A percentile compares a stretch with the other conserved stretches of the same genome.
Conservation (phyloP, 257 asterid genomes). For the Echium plantagineum region DNA sequence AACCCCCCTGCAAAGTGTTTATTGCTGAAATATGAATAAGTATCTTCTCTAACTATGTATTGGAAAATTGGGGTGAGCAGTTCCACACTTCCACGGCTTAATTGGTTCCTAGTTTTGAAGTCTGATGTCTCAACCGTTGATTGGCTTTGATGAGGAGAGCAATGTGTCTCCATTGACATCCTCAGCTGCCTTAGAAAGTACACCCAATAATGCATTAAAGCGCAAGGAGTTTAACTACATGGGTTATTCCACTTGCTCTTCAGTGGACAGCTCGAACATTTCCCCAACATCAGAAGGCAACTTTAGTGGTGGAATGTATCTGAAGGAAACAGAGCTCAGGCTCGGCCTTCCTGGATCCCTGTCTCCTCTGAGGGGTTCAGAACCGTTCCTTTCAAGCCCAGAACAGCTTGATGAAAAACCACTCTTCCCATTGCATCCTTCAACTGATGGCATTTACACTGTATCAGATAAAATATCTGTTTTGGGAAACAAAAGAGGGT, state of each 20-base stretch:
- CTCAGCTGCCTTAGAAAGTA: constrained; percentile 34
- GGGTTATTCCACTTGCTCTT: constrained; percentile 63
- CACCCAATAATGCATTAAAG: constrained; percentile 25
- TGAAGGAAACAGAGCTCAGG: constrained; percentile 64
- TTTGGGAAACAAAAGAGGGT: constrained; percentile 66
- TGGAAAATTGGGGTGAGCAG: constrained; percentile 12
- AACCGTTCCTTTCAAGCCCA: constrained; percentile 19
- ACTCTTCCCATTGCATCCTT: constrained; percentile 49
- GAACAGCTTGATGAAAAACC: constrained; percentile 45
- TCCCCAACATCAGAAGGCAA: constrained; percentile 32
- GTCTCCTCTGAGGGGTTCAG: constrained; percentile 41
- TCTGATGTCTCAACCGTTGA: constrained; percentile 50
- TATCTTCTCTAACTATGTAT: constrained; percentile 3
- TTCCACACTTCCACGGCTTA: constrained; percentile 10
- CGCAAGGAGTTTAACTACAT: constrained; percentile 58
- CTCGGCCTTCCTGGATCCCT: constrained; percentile 62
- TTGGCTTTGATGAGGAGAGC: constrained; percentile 38
- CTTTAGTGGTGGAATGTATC: constrained; percentile 28
- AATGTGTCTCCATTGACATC: constrained; percentile 38
- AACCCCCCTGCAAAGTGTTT: too few species aligned
- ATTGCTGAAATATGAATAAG: background rate
- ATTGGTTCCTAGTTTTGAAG: constrained; percentile 12
- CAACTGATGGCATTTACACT: constrained; percentile 20
- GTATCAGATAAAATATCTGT: constrained; percentile 25
- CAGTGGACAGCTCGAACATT: constrained; percentile 49